Evolutionary conservation across 306 rosid genomes (phyloP).

Genomic region (Purshia tridentata): DNA sequence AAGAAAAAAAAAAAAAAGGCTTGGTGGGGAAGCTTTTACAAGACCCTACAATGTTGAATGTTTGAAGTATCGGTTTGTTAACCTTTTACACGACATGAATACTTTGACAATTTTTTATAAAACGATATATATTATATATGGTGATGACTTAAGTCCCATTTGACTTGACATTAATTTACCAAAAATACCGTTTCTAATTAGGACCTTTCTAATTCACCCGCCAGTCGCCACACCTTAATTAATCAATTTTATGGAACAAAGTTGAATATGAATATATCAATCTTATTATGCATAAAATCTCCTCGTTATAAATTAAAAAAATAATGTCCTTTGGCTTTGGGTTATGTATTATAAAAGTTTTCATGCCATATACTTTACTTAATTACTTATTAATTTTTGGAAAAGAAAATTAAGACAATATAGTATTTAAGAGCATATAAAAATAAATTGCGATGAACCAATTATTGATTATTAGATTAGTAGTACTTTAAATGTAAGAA

Average conservation of each 20-base stretch:
- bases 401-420: too few relatives aligned
- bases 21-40: not conserved
- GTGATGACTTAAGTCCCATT: slow-evolving; percentile 13
- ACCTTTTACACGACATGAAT: not conserved
- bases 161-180: slow-evolving; percentile 20
- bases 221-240: not conserved
- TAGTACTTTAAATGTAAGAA: too few relatives aligned
- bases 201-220: not conserved
- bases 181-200: not conserved
- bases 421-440: too few relatives aligned
- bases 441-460: too few relatives aligned
- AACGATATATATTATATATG: not conserved
- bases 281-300: too few relatives aligned
- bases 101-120: not conserved
- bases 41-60: not conserved
- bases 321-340: too few relatives aligned
- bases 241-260: not conserved
- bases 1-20: too few relatives aligned
- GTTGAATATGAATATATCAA: not conserved
- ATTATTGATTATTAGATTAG: too few relatives aligned
- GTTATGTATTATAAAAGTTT: too few relatives aligned
- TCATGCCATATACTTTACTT: too few relatives aligned
- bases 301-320: too few relatives aligned
- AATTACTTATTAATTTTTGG: too few relatives aligned
- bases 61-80: not conserved